Evolutionary conservation across 306 rosid species (phyloP).

Genomic region (Quercus engelmannii): DNA sequence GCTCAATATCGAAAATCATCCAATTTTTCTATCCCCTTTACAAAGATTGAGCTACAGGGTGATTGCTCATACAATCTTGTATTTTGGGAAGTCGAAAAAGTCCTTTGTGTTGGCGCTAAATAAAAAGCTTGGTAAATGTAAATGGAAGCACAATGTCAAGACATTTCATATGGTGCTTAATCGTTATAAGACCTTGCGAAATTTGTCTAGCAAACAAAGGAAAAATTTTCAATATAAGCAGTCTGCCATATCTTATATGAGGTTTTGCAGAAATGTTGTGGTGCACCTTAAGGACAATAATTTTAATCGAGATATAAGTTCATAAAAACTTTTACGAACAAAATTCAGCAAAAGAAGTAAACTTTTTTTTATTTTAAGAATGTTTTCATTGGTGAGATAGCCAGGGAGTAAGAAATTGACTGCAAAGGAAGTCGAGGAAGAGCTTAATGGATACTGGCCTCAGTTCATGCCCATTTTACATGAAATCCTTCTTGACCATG

Average conservation of each 20-base stretch:
- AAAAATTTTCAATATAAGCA: neutral
- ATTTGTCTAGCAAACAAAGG: neutral
- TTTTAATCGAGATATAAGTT: neutral
- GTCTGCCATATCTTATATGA: neutral
- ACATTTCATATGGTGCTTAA: neutral
- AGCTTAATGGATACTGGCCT: neutral
- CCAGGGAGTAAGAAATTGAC: neutral
- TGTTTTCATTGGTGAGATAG: neutral
- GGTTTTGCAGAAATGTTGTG: neutral
- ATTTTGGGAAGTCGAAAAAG: neutral
- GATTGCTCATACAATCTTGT: neutral
- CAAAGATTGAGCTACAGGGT: constrained; percentile 4
- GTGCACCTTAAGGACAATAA: neutral
- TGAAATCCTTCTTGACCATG: neutral
- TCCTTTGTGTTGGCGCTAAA: neutral
- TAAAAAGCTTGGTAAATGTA: neutral
- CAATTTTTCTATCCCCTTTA: constrained; percentile 1
- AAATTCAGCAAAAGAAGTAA: neutral
- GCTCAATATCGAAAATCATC: neutral
- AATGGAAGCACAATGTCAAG: neutral
- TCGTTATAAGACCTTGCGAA: neutral
- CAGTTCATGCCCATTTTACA: constrained; percentile 2
- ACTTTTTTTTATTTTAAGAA: neutral
- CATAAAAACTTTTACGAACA: neutral
- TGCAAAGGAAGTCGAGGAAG: neutral